Percentiles rank a stretch among this genome's conserved stretches.
These are phyloP conservation scores for Kokia cookei DNA, from an alignment of 441 rosid genomes.

Conservation along the genomic window DNA sequence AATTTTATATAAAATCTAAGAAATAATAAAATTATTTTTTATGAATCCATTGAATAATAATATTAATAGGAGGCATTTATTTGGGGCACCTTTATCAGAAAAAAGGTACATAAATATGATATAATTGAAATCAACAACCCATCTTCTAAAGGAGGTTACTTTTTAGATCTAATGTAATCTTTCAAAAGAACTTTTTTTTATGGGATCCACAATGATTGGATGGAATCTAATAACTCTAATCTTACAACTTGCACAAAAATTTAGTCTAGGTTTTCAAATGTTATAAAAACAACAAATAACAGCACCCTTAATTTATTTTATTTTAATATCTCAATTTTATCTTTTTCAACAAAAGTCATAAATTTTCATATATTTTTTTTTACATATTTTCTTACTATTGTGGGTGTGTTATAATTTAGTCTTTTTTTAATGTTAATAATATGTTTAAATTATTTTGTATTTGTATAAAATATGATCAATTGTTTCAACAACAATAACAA, in stretches of 20 bases:
- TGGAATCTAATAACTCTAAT: not conserved
- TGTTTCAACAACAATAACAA: too few species aligned
- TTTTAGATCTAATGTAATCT: not conserved
- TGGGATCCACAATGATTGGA: constrained; percentile 7
- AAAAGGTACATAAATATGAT: not conserved
- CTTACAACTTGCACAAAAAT: constrained; percentile 8
- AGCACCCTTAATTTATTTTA: not conserved
- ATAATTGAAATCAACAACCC: not conserved
- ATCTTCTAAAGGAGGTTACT: not conserved
- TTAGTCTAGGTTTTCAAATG: not conserved
- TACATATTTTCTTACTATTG: too few species aligned
- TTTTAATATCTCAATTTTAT: not conserved
- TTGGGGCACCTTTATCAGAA: not conserved
- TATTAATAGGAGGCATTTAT: not conserved
- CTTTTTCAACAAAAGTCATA: too few species aligned
- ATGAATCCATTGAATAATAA: not conserved
- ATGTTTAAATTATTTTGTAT: too few species aligned
- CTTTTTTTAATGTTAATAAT: too few species aligned
- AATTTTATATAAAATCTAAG: too few species aligned
- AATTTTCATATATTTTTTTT: too few species aligned
- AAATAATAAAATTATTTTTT: too few species aligned
- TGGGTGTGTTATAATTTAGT: too few species aligned
- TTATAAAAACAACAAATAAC: not conserved
- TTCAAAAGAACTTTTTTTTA: not conserved
- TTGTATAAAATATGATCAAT: too few species aligned